These are phyloP conservation scores for Schwanniomyces vanrijiae DNA, from an alignment of 805 yeast genomes.

Conservation along the genomic window DNA sequence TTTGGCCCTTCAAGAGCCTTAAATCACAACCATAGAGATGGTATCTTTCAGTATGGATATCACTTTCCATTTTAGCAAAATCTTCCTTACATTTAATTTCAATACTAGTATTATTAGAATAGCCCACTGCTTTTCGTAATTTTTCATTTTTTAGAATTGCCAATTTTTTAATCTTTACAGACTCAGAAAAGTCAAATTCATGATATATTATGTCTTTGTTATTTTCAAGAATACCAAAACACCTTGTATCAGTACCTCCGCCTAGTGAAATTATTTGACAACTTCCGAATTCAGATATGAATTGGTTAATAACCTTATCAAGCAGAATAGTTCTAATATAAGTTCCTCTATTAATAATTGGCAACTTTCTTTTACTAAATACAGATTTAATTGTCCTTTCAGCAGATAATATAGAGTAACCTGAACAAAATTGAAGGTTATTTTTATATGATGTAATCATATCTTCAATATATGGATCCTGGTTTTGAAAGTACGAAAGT, in stretches of 20 bases:
- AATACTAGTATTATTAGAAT: slow-evolving; percentile 1
- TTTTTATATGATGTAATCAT: slow-evolving; percentile 36
- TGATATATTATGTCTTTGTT: slow-evolving; percentile 39
- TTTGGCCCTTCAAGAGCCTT: slow-evolving; percentile 25
- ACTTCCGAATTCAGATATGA: slow-evolving; percentile 27
- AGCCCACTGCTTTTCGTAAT: slow-evolving; percentile 27
- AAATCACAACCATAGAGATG: slow-evolving; percentile 58
- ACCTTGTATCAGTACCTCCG: slow-evolving; percentile 77
- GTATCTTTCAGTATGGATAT: slow-evolving; percentile 43
- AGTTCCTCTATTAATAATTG: slow-evolving; percentile 72
- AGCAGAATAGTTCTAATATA: slow-evolving; percentile 59
- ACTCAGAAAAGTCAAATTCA: slow-evolving; percentile 65
- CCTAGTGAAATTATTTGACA: slow-evolving; percentile 71
- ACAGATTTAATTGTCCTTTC: slow-evolving; percentile 38
- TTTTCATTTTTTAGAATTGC: slow-evolving; percentile 37
- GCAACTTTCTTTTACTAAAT: slow-evolving; percentile 49
- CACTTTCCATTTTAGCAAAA: slow-evolving; percentile 23
- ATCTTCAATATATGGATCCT: slow-evolving; percentile 34
- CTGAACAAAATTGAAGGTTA: slow-evolving; percentile 38
- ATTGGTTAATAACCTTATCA: slow-evolving; percentile 45
- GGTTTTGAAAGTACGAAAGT: slow-evolving; percentile 45
- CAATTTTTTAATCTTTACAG: slow-evolving; percentile 50
- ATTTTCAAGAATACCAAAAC: slow-evolving; percentile 47
- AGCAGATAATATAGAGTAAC: slow-evolving; percentile 39
- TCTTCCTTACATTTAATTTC: slow-evolving; percentile 16